Evolutionary conservation across 2,329 filamentous ascomycete species (phyloP), one percentile per base, ranked within the genome.

Genomic region (Colletotrichum sp.): DNA sequence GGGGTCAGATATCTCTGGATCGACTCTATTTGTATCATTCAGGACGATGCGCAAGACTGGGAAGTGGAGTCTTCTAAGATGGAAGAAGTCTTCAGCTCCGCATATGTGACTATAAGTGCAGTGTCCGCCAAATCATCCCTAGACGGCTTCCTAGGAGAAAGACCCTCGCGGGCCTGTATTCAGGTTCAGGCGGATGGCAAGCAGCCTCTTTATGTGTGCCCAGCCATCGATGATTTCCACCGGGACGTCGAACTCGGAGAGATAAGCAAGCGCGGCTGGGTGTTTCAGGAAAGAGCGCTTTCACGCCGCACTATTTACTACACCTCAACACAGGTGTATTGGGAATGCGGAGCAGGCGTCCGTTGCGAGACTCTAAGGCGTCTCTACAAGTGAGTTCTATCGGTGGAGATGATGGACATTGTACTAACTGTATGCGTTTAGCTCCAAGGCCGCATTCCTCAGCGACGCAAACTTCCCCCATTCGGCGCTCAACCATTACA

Each of bases 201-300:
- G 2, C 70, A 9, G 32, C 34, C 59, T 2, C 63, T 82, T 6
- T 84, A 82, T 57, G 59, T 83, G 15, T 83, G 82, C 32, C 52
- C 78, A n/a, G 16, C 71, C 18, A 80, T 84, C 2, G 84, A 85
- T 66, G 77, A 86, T 74, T 86, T 86, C 73, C 60, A 79, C 8
- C 18, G 32, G 24, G 75, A 87, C 13, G 84, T 86, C 1, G 77
- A 82, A 2, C 63, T 82, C 1, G 78, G 81, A 1, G 16, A 76
- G 2, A 76, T 88, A 4, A 85, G 81, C 68, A 77, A 72, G 7
- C 79, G 85, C 4, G 85, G 82, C 1, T 87, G 85, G 86, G 85
- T 86, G 1, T 59, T 86, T 6, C 85, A 87, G 72, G 86, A 87
- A 71, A 79, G 82, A n/a, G 82, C 80, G 0, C 76, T 87, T 3